phyloP scores from a whole-genome alignment of 1,139 yeast species.

The Sugiyamaella paludigena region DNA sequence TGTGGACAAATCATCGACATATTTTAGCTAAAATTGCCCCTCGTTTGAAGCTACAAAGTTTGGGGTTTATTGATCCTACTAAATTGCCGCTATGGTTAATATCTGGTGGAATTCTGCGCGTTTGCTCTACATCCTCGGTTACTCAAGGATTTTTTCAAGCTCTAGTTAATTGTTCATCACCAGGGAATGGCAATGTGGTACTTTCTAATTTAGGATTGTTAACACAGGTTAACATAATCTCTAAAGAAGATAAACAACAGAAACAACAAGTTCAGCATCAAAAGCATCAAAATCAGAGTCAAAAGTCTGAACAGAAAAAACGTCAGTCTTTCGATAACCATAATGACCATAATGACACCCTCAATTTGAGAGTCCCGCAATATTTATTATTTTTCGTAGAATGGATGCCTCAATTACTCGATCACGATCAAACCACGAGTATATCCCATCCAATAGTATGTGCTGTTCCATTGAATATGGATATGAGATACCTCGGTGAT shows the following conservation, averaged over 20 bases:
- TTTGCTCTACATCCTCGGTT: slow-evolving; percentile 21
- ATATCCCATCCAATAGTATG: slow-evolving; percentile 6
- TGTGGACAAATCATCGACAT: slow-evolving; percentile 20
- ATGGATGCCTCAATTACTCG: slow-evolving; percentile 1
- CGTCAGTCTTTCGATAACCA: not conserved
- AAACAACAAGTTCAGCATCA: too few species aligned
- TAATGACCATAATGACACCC: not conserved
- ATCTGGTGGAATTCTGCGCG: slow-evolving; percentile 26
- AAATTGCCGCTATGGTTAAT: slow-evolving; percentile 30
- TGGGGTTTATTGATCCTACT: slow-evolving; percentile 16
- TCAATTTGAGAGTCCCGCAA: slow-evolving; percentile 2
- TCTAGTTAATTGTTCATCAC: slow-evolving; percentile 20
- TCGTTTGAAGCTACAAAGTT: slow-evolving; percentile 4
- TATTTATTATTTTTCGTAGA: slow-evolving; percentile 12
- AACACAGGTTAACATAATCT: not conserved
- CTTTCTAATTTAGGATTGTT: slow-evolving; percentile 17
- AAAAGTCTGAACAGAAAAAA: not conserved
- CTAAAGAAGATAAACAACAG: not conserved
- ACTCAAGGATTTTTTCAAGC: slow-evolving; percentile 26
- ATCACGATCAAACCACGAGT: not conserved
- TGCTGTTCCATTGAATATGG: slow-evolving; percentile 10
- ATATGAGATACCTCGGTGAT: not conserved
- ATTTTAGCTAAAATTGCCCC: slow-evolving; percentile 8
- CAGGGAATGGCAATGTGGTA: slow-evolving; percentile 11
- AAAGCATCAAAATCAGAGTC: too few species aligned